Evolutionary conservation across 2,329 filamentous ascomycete species (phyloP).

Genomic region (Nothophoma quercina): DNA sequence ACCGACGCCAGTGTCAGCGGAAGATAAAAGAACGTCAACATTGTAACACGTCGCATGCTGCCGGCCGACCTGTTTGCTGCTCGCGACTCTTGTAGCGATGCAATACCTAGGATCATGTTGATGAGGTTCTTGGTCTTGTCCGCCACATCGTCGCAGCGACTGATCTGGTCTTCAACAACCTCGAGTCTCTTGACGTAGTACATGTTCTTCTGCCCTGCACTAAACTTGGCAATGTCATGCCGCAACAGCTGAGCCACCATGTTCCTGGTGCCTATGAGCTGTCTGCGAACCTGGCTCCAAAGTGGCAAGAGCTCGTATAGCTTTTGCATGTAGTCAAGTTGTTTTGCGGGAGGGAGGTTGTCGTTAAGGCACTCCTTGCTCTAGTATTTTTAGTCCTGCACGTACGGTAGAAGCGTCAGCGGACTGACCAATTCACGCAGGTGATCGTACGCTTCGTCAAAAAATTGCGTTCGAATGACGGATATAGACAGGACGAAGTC

Average conservation of each 20-base stretch:
- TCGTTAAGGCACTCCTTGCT: constrained; percentile 19
- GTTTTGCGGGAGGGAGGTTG: constrained; percentile 4
- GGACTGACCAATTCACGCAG: constrained; percentile 9
- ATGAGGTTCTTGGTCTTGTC: constrained; percentile 24
- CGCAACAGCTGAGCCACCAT: constrained; percentile 14
- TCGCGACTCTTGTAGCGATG: constrained; percentile 21
- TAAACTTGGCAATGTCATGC: constrained; percentile 8
- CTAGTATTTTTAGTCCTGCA: neutral
- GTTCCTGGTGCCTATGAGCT: constrained; percentile 13
- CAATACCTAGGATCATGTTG: constrained; percentile 22
- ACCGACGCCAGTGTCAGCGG: constrained; percentile 25
- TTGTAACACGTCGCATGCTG: constrained; percentile 19
- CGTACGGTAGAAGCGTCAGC: neutral
- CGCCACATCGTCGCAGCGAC: constrained; percentile 17
- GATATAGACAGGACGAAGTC: constrained; percentile 9
- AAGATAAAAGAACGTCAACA: constrained; percentile 26
- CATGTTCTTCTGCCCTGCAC: neutral
- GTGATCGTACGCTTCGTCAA: constrained; percentile 14
- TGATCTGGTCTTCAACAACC: constrained; percentile 20
- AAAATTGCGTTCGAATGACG: constrained; percentile 7
- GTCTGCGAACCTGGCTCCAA: constrained; percentile 18
- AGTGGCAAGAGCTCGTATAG: constrained; percentile 18
- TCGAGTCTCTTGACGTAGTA: constrained; percentile 12
- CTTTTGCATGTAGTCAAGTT: constrained; percentile 18
- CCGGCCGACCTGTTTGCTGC: constrained; percentile 19